phyloP scores from a whole-genome alignment of 129 eudicot species.

The Centrapalus pauciflorus region DNA sequence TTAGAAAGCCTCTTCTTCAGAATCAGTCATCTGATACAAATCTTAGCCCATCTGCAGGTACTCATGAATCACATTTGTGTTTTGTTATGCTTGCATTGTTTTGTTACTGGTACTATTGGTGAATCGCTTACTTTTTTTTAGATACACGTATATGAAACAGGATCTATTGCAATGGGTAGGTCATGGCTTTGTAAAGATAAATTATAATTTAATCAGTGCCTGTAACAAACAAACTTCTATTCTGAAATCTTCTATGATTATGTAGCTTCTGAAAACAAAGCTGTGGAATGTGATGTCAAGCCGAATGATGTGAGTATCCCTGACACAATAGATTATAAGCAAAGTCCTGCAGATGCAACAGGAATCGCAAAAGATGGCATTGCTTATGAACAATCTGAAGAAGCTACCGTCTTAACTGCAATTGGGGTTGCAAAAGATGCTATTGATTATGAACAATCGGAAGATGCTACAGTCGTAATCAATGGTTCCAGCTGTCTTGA shows the following conservation, averaged over 20 bases:
- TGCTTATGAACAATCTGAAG: constrained; percentile 1
- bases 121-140: no score
- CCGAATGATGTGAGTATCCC: background rate
- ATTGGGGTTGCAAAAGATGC: background rate
- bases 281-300: background rate
- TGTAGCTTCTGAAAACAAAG: background rate
- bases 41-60: constrained; percentile 41
- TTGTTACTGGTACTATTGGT: no score
- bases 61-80: background rate
- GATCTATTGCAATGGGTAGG: no score
- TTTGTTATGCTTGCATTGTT: background rate
- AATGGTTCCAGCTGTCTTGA: no score
- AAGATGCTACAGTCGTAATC: background rate
- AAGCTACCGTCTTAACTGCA: background rate
- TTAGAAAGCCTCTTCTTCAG: constrained; percentile 41
- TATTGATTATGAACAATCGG: background rate
- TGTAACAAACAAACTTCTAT: no score
- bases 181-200: no score
- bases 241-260: background rate
- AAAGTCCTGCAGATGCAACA: background rate
- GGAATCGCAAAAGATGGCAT: background rate
- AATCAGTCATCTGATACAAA: constrained; percentile 8
- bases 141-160: no score
- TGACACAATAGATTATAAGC: background rate
- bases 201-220: no score